Base-by-base conservation (phyloP, 306 rosid genomes). In the Quercus alba region DNA sequence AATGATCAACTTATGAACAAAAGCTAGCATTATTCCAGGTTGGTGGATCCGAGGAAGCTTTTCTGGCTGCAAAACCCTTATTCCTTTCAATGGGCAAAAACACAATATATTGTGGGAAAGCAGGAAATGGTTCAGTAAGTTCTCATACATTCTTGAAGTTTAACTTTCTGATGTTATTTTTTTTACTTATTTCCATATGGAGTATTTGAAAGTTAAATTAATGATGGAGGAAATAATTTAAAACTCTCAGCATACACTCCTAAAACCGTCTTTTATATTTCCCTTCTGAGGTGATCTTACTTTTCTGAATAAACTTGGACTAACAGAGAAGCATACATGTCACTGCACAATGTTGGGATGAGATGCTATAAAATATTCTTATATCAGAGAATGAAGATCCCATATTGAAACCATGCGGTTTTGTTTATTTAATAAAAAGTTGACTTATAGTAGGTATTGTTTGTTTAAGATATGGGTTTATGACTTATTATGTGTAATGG, bases 51-150 rank as follows among this genome's bases (percentile, higher is more conserved):
- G 94, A 93, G 87, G 96, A 93, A 81, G 96, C 91, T 74, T 90
- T 84, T 80, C 56, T 82, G 38, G 85, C 94, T 35, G 94, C 99
- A 82, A 83, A 91, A 69, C 76, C 97, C 30, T 30, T 93, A 55
- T 89, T 95, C 67, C 85, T 80, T 74, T 85, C 96, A 10, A 95
- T 93, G 98, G 99, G 99, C 28, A 91, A 88, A 90, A 89, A 87
- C 86, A 81, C 90, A 68, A 85, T 95, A 67, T 85, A 87, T 80
- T 95, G 98, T 81, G 99, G 99, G 44, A 86, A 84, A 74, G 83
- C 93, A n/a, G 99, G 98, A 86, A 93, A 86, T 87, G 98, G 99
- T 82, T 91, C 98, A n/a, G 97, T 94, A 78, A 92, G 98, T 86
- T 86, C 23, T 68, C 38, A 23, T 54, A 51, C 77, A 79, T 59